Conservation (phyloP, 805 yeast species). For the Schwanniomyces vanrijiae region DNA sequence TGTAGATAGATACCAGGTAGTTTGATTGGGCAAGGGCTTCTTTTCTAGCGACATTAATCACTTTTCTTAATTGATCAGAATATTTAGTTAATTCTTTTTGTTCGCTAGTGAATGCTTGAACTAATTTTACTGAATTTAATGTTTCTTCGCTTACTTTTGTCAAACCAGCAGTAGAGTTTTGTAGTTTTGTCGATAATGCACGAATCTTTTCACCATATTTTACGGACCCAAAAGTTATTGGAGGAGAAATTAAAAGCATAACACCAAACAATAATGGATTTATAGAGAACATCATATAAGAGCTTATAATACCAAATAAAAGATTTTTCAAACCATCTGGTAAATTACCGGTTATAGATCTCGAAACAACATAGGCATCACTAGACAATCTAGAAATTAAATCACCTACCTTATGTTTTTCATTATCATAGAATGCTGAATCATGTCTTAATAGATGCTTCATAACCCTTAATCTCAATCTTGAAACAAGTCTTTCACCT, state of each 20-base stretch:
- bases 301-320: constrained; percentile 40
- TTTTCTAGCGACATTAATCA: constrained; percentile 40
- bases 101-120: constrained; percentile 46
- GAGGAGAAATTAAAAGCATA: constrained; percentile 45
- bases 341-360: constrained; percentile 42
- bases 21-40: constrained; percentile 48
- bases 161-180: constrained; percentile 45
- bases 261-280: constrained; percentile 44
- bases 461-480: constrained; percentile 42
- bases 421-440: constrained; percentile 40
- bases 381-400: constrained; percentile 43
- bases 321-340: constrained; percentile 47
- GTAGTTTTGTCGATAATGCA: constrained; percentile 38
- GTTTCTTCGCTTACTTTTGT: constrained; percentile 46
- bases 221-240: constrained; percentile 44
- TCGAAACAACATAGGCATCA: constrained; percentile 47
- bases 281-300: constrained; percentile 45
- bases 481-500: constrained; percentile 45
- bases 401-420: constrained; percentile 47
- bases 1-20: constrained; percentile 42
- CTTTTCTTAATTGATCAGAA: constrained; percentile 37
- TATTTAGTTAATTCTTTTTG: constrained; percentile 40
- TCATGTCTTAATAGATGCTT: constrained; percentile 43
- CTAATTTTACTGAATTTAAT: constrained; percentile 40
- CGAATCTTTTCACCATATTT: constrained; percentile 47